Base-by-base conservation (phyloP, 169 alveolate species). In the Cryptosporidium xiaoi region DNA sequence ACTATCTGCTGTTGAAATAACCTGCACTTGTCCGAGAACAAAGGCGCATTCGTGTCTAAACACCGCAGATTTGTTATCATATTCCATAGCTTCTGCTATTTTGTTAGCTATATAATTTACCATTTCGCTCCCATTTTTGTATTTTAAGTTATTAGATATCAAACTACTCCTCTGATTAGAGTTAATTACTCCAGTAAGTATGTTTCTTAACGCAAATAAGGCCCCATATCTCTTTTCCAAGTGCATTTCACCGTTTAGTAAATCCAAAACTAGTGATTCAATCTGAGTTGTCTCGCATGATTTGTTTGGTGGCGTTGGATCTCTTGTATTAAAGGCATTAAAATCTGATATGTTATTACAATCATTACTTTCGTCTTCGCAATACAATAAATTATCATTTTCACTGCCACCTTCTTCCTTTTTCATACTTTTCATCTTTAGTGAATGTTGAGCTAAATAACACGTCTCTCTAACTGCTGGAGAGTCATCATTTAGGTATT, bases 21-120 rank as follows among this genome's bases (percentile, higher is more conserved):
- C 91, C 62, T 92, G 96, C 68, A 94, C 90, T 68, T 96, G 98
- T 15, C 98, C 98, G 58, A 96, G 82, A 34, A 96, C 98, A 90
- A 96, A 96, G 44, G 98, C 98, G 60, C 95, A 91, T 90, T 96
- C 98, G 82, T 96, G 98, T 55, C 97, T 90, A 77, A 95, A 94
- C 29, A 96, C 94, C 16, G 94, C 97, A 5, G 97, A 94, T 8
- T 84, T 64, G 33, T 82, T 87, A 71, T 95, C 97, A 15, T 77
- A 64, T 29, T 90, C 77, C 71, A 96, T 83, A 18, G 96, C 97
- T 62, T 90, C 84, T n/a, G 96, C 95, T 29, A 95, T 92, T n/a
- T 77, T 51, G 67, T 83, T 65, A 3, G 82, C 51, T 12, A 77
- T 77, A 36, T 58, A 58, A 29, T 83, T 50, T 24, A 62, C 27